Evolutionary conservation across 495 filamentous ascomycete genomes (phyloP).

Genomic region (Lasiosphaeria miniovina): DNA sequence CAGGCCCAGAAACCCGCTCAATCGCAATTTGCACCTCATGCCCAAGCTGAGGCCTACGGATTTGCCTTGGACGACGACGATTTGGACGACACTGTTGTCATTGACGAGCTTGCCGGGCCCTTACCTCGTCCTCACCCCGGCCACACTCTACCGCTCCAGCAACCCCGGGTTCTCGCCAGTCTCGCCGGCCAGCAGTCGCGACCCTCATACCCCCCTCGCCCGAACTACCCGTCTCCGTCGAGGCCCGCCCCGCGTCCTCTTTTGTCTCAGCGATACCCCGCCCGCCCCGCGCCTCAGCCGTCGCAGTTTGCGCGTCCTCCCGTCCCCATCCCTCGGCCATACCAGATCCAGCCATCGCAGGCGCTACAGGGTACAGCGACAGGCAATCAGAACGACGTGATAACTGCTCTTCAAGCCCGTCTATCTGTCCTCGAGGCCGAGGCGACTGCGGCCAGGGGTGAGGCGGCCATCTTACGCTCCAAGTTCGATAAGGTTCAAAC

Average conservation of each 20-base stretch:
- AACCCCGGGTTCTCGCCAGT: slow-evolving; percentile 11
- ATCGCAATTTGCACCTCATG: slow-evolving; percentile 21
- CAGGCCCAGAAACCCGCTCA: slow-evolving; percentile 36
- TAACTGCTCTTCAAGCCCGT: slow-evolving; percentile 28
- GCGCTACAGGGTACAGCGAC: slow-evolving; percentile 6
- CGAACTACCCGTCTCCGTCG: slow-evolving; percentile 9
- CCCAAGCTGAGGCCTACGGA: slow-evolving; percentile 6
- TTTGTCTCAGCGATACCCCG: slow-evolving; percentile 24
- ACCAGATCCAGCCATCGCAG: slow-evolving; percentile 19
- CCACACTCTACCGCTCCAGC: slow-evolving; percentile 14
- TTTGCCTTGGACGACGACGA: slow-evolving; percentile 31
- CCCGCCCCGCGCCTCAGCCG: slow-evolving; percentile 15
- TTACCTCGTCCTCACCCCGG: slow-evolving; percentile 9
- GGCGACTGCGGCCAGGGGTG: slow-evolving; percentile 45
- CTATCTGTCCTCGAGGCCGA: slow-evolving; percentile 40
- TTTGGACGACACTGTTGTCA: slow-evolving; percentile 30
- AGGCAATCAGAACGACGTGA: slow-evolving; percentile 20
- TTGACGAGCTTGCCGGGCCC: slow-evolving; percentile 25
- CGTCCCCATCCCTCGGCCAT: slow-evolving; percentile 12
- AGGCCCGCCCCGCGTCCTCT: slow-evolving; percentile 16
- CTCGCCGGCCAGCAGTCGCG: slow-evolving; percentile 16
- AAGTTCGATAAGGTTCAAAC: slow-evolving; percentile 42
- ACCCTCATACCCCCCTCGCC: slow-evolving; percentile 13
- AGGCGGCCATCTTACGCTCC: slow-evolving; percentile 52
- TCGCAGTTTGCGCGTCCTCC: slow-evolving; percentile 29